Base-by-base conservation (phyloP, 2,329 filamentous ascomycete species). In the Aspergillus fischeri region DNA sequence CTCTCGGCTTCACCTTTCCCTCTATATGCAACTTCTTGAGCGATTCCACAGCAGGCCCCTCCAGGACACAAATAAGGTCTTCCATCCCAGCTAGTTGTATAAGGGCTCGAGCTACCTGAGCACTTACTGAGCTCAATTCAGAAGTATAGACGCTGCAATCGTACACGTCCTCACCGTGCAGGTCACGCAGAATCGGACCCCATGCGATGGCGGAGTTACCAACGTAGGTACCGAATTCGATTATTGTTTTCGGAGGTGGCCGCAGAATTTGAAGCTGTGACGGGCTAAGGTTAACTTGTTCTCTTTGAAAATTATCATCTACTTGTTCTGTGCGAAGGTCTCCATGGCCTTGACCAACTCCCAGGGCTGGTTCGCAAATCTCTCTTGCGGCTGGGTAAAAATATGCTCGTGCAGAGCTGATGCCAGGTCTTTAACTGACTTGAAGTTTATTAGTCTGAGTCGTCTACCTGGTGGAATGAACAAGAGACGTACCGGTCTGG, bases 181-280 rank as follows among this genome's bases (percentile, higher is more conserved):
- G 60, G 7, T 67, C 63, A 14, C 65, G 62, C 11, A 67, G 55
- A 27, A 70, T 67, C 5, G 64, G 63, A 21, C 59, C 62, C 60
- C 60, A 75, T 1, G 65, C 68, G 11, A 77, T 60, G 2, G 74
- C 73, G 1, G 73, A 75, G 51, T 66, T 70, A 29, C 74, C 73
- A 8, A 75, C 65, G 45, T 72, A 76, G 14, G 69, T 70, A 28
- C 72, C 72, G 21, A 75, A 69, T 56, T 75, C 73, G 29, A 77
- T 60, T 17, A 76, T 55, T 1, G 65, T 62, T 24, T 67, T 70
- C 2, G 73, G 72, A n/a, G 64, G 54, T 3, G 65, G 60, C 0
- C 65, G 53, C 53, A 71, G 60, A 8, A 60, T 55, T 1, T 53
- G 28, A 1, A 75, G 59, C 8, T 61, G 62, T 55, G 52, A 35